Evolutionary conservation across 169 alveolate species (phyloP), one percentile per base, ranked within the genome.

Genomic region (Ichthyophthirius multifiliis): DNA sequence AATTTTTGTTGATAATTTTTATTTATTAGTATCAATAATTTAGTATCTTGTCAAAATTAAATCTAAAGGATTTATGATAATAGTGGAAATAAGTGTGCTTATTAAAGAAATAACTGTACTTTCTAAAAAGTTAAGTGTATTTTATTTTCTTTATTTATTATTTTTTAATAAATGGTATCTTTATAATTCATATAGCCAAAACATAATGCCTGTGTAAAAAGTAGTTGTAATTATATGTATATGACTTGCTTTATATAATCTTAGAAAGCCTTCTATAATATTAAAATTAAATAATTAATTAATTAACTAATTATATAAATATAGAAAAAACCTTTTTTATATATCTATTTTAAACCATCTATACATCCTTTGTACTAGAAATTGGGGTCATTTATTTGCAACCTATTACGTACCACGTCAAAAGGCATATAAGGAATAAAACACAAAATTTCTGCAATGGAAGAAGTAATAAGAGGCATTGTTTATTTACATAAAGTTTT

Each of bases 371-470:
- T 81, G 44, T 81, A 81, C n/a, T 81, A 47, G 20, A 43, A 81
- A 44, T 71, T 67, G n/a, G 86, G 86, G 32, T 37, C 62, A 71
- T 81, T 71, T 67, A 81, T 71, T 20, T 81, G 32, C 75, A 81
- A 62, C 43, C 82, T 74, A 23, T 81, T 81, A 55, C 86, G 67
- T 7, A 81, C 45, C 2, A 76, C 73, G 20, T 81, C 86, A 16
- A 81, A 47, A 16, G 86, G 86, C 30, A 81, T 46, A 13, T 81
- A 81, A 5, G 80, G 75, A 18, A 46, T 18, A 1, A 41, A 34
- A 34, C 76, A 67, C 3, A 43, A 32, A 15, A 74, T 27, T 71
- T 81, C 86, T 10, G 82, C 79, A n/a, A 81, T 20, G 1, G 82
- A 55, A n/a, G 77, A 32, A 4, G 82, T 73, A 12, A 81, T 6